These are phyloP conservation scores for Aspergillus bridgeri DNA, from an alignment of 495 filamentous ascomycete species.

Conservation along the genomic window DNA sequence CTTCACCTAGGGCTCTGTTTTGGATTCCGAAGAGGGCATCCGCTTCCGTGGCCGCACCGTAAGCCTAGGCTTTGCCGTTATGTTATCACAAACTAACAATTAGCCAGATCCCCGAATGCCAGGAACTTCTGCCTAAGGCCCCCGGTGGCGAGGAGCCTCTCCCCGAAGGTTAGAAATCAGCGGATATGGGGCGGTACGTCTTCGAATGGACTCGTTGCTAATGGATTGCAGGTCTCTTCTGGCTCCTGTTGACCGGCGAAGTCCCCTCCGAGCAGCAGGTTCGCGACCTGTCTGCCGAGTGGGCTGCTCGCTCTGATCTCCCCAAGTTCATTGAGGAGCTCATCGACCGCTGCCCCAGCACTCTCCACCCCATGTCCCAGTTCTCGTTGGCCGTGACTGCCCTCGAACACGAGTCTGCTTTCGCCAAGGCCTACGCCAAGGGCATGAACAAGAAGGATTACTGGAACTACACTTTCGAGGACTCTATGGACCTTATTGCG, in stretches of 20 bases:
- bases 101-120: constrained; percentile 89
- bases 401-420: constrained; percentile 95
- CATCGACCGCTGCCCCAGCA: constrained; percentile 97
- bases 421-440: constrained; percentile 97
- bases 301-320: constrained; percentile 93
- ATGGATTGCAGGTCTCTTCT: constrained; percentile 70
- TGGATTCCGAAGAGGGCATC: constrained; percentile 98
- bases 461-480: constrained; percentile 99
- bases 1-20: constrained; percentile 72
- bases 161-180: constrained; percentile 60
- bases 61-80: constrained; percentile 25
- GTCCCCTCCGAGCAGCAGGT: constrained; percentile 97
- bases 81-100: constrained; percentile 17
- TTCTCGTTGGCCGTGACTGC: constrained; percentile 97
- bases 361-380: constrained; percentile 99
- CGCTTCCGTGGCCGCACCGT: constrained; percentile 95
- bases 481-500: constrained; percentile 99
- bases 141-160: constrained; percentile 94
- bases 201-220: background rate
- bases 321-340: constrained; percentile 98
- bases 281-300: constrained; percentile 93
- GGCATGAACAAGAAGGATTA: constrained; percentile 98
- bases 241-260: constrained; percentile 96
- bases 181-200: background rate
- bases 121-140: constrained; percentile 93